Evolutionary conservation across 805 yeast species (phyloP).

Genomic region (Candida glaebosa): DNA sequence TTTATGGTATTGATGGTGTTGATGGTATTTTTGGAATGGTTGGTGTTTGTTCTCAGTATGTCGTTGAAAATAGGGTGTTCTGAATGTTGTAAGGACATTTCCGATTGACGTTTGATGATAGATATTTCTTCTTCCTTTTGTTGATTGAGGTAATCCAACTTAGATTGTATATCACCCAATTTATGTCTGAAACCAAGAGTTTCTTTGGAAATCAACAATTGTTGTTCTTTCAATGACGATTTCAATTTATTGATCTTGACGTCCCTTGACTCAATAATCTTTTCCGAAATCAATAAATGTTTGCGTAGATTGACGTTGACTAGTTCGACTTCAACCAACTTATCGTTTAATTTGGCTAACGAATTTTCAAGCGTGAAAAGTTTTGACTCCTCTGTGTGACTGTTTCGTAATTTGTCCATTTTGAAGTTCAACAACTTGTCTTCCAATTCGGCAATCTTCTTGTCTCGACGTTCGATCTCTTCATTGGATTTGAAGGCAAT

Average conservation of each 20-base stretch:
- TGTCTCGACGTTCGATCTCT: conserved; percentile 25
- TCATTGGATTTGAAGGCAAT: conserved; percentile 8
- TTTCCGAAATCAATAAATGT: conserved; percentile 53
- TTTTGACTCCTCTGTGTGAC: conserved; percentile 44
- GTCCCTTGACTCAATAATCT: conserved; percentile 55
- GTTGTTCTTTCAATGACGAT: conserved; percentile 47
- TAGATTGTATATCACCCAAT: conserved; percentile 17
- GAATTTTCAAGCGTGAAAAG: conserved; percentile 55
- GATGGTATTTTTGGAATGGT: too few species aligned
- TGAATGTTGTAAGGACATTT: too few species aligned
- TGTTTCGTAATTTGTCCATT: conserved; percentile 25
- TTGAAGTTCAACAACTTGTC: conserved; percentile 24
- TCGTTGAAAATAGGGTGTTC: too few species aligned
- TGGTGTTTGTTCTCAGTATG: too few species aligned
- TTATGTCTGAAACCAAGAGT: conserved; percentile 46
- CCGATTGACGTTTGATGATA: background rate
- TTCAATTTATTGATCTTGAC: conserved; percentile 56
- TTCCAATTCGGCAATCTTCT: conserved; percentile 29
- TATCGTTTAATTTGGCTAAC: conserved; percentile 52
- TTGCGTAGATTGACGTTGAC: conserved; percentile 56
- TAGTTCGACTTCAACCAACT: conserved; percentile 58
- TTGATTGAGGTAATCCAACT: conserved; percentile 6
- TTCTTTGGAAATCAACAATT: conserved; percentile 37
- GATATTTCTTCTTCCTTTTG: conserved; percentile 9
- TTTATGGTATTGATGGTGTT: too few species aligned